phyloP scores from a whole-genome alignment of 345 rosid genomes.

The Syzygium jambos region DNA sequence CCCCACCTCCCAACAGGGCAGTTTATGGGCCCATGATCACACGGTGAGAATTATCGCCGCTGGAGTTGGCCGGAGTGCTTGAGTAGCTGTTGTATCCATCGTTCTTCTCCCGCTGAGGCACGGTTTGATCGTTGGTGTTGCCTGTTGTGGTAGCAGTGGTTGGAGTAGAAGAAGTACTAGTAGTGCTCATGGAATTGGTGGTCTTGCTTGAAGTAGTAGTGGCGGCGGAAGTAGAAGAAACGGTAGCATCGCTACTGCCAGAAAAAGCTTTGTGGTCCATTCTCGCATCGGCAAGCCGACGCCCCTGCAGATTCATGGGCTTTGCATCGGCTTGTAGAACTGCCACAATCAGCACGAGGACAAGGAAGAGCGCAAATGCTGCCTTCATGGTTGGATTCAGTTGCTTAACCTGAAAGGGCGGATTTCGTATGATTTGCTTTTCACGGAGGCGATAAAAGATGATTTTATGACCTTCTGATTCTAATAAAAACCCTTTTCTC shows the following conservation, averaged over 20 bases:
- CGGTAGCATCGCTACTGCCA: background rate
- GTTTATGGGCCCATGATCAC: background rate
- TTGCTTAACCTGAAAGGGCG: background rate
- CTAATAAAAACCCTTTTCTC: background rate
- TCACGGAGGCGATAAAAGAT: background rate
- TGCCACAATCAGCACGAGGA: background rate
- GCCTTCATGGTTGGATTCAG: background rate
- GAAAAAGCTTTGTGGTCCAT: background rate
- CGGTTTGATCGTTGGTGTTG: background rate
- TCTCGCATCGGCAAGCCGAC: background rate
- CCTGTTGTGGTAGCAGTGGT: background rate
- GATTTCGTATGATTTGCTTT: background rate
- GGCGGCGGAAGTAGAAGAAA: background rate
- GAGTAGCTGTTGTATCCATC: background rate
- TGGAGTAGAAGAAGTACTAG: background rate
- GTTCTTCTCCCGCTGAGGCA: background rate
- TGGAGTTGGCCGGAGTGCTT: background rate
- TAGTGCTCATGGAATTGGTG: background rate
- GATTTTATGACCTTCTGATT: background rate
- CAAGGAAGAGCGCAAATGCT: background rate
- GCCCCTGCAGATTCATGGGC: background rate
- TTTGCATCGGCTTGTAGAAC: background rate
- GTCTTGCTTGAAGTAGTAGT: background rate
- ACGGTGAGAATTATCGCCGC: background rate
- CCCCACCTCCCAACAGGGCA: background rate